Evolutionary conservation across 352 stramenopile genomes (phyloP).

Genomic region (Phytopythium chamaehyphon): DNA sequence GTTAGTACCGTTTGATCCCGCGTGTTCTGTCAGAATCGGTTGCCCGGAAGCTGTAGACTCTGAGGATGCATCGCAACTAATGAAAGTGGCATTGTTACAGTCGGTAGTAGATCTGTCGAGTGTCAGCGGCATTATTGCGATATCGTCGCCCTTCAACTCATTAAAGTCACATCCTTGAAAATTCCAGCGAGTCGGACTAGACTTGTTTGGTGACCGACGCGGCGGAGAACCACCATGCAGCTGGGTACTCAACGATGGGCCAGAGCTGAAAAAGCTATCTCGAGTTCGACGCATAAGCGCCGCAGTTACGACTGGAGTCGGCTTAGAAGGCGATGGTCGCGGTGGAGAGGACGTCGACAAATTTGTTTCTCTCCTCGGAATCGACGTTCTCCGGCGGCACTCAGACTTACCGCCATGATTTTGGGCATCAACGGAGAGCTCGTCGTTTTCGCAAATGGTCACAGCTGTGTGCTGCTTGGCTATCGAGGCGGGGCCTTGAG

Average conservation of each 20-base stretch:
- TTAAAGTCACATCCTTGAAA: not conserved
- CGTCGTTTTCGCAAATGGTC: no score
- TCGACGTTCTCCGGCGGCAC: slow-evolving; percentile 4
- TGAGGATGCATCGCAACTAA: no score
- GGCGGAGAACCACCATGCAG: slow-evolving; percentile 2
- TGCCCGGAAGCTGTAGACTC: no score
- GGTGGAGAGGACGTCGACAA: not conserved
- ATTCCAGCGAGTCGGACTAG: slow-evolving; percentile 4
- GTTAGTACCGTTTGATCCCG: not conserved
- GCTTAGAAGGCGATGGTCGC: not conserved
- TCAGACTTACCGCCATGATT: slow-evolving; percentile 1
- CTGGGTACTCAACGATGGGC: slow-evolving; percentile 1
- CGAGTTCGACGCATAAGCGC: not conserved
- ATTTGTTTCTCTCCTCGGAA: slow-evolving; percentile 2
- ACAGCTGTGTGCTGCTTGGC: no score
- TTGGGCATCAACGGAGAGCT: no score
- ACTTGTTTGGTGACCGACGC: not conserved
- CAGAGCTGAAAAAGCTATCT: not conserved
- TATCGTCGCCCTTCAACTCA: no score
- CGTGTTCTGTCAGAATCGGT: no score
- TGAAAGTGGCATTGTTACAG: no score
- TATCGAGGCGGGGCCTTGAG: not conserved
- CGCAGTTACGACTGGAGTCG: slow-evolving; percentile 1
- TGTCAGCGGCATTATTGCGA: no score
- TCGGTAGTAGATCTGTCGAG: no score